Percentiles rank a stretch among this genome's conserved stretches.
Evolutionary conservation across 1,139 yeast species (phyloP).

Genomic region (Geotrichum reessii): DNA sequence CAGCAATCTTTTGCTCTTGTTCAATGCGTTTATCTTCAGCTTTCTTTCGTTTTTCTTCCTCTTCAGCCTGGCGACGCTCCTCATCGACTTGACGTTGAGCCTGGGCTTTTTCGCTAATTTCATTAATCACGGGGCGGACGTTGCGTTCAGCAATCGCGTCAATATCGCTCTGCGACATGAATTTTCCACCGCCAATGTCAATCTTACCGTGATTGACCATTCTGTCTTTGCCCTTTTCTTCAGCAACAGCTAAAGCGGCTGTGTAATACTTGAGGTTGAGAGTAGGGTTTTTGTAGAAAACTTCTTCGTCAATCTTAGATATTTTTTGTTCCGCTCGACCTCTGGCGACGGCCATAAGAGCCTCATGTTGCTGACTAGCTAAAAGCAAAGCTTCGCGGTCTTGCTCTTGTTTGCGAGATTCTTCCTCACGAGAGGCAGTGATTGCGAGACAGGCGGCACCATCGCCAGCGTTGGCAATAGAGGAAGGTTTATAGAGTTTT

Average conservation of each 20-base stretch:
- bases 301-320: slow-evolving; percentile 38
- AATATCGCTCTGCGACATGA: slow-evolving; percentile 69
- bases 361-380: slow-evolving; percentile 29
- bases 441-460: slow-evolving; percentile 19
- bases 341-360: slow-evolving; percentile 35
- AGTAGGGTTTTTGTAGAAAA: slow-evolving; percentile 35
- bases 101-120: slow-evolving; percentile 64
- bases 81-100: slow-evolving; percentile 68
- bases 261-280: slow-evolving; percentile 32
- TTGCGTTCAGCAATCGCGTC: slow-evolving; percentile 75
- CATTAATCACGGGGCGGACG: slow-evolving; percentile 79
- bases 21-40: slow-evolving; percentile 31
- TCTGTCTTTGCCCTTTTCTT: slow-evolving; percentile 55
- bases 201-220: slow-evolving; percentile 52
- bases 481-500: slow-evolving; percentile 27
- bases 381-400: slow-evolving; percentile 38
- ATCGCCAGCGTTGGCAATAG: slow-evolving; percentile 20
- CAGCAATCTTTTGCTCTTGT: slow-evolving; percentile 24
- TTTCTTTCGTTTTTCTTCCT: slow-evolving; percentile 43
- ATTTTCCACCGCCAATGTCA: slow-evolving; percentile 84
- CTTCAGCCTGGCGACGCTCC: slow-evolving; percentile 49
- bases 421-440: slow-evolving; percentile 18
- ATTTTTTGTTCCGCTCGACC: slow-evolving; percentile 33
- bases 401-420: slow-evolving; percentile 19
- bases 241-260: slow-evolving; percentile 53